Evolutionary conservation across 805 yeast species (phyloP), one percentile per base, ranked within the genome.

Genomic region (Clavispora asparagi): DNA sequence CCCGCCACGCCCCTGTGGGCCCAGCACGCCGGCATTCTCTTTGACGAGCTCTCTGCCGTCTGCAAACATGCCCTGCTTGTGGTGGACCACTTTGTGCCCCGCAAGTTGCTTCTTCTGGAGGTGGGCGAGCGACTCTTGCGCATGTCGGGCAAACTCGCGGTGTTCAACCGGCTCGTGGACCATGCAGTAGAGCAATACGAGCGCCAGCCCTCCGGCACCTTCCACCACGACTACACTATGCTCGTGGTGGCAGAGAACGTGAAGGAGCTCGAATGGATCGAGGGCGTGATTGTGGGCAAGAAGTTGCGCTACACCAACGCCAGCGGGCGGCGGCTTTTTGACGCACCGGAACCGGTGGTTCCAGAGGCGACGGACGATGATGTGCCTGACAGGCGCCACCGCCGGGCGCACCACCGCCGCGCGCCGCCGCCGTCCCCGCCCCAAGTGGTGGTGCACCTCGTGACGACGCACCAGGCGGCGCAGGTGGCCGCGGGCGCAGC

Each of bases 81-180:
- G 38, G 91, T 86, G 28, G 87, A 85, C 53, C 94, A 87, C 61
- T 87, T 80, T 55, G 81, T 85, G 61, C 90, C 94, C 7, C 80
- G 81, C 53, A 83, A 82, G 46, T 65, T 85, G 51, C 60, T 87
- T 13, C 65, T 84, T 33, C 78, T 81, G 82, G 87, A 83, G 52
- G 71, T 85, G 1, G 83, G 78, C 48, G 81, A 78, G 44, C 62
- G 76, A 40, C 64, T 85, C 41, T 64, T 73, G 37, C 63, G 64
- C 37, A 69, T 82, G 9, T 78, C 87, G 17, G 86, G 83, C 27
- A 85, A 85, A 55, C 79, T 83, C 47, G 67, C 65, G 48, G 66
- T 75, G 40, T 71, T 84, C 50, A 81, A 83, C 54, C 63, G 71
- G 32, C 53, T 84, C 4, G 55, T 79, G 17, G 75, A 74, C 51